A percentile compares a stretch with the other conserved stretches of the same genome.
Conservation (phyloP, 768 basidiomycete genomes). For the Leucocoprinus sp. region DNA sequence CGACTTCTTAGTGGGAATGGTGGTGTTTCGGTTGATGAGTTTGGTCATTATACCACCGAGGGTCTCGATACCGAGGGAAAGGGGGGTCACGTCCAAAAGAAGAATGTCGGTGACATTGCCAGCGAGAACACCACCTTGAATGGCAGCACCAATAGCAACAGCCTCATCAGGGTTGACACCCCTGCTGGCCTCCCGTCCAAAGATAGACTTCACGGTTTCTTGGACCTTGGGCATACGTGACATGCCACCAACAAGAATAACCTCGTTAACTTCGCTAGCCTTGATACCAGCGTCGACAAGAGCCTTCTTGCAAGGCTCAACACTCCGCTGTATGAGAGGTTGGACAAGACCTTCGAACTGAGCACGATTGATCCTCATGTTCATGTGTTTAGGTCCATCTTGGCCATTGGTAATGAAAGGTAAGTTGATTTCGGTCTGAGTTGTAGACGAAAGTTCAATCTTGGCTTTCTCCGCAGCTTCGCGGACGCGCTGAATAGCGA, state of each 20-base stretch:
- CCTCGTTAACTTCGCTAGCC: conserved; percentile 87
- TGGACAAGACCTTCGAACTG: conserved; percentile 86
- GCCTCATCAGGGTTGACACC: conserved; percentile 99
- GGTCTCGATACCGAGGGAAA: conserved; percentile 95
- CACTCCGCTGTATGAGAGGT: conserved; percentile 77
- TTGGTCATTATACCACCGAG: conserved; percentile 99
- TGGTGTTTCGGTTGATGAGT: conserved; percentile 96
- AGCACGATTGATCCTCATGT: conserved; percentile 78
- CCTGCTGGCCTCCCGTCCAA: conserved; percentile 95
- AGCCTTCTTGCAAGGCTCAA: conserved; percentile 97
- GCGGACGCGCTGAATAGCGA: conserved; percentile 98
- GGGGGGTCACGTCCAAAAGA: conserved; percentile 90
- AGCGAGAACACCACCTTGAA: conserved; percentile 96
- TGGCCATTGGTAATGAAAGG: conserved; percentile 98
- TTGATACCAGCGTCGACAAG: conserved; percentile 90
- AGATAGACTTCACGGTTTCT: conserved; percentile 89
- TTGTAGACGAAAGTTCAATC: conserved; percentile 91
- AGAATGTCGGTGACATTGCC: conserved; percentile 96
- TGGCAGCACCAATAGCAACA: conserved; percentile 95
- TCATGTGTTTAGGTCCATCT: conserved; percentile 95
- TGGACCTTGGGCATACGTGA: conserved; percentile 93
- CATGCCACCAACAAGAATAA: conserved; percentile 99
- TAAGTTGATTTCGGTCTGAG: conserved; percentile 94
- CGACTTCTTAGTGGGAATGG: conserved; percentile 99
- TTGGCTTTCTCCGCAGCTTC: conserved; percentile 99